phyloP scores from a whole-genome alignment of 805 yeast species.

The Spathaspora passalidarum region DNA sequence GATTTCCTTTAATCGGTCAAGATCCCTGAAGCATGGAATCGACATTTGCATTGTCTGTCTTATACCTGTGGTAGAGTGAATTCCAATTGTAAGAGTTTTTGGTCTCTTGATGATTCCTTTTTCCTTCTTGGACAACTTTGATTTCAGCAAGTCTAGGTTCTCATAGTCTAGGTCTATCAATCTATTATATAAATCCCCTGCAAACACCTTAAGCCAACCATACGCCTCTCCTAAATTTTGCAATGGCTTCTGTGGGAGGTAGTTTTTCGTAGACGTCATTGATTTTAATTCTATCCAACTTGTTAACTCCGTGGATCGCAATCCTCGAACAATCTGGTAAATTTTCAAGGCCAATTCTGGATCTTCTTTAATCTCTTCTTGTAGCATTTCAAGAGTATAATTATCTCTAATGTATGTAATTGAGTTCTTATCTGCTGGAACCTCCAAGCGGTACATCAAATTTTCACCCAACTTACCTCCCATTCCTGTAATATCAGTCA shows the following conservation, averaged over 20 bases:
- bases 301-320: slow-evolving; percentile 49
- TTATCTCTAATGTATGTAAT: slow-evolving; percentile 48
- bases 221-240: slow-evolving; percentile 51
- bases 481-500: slow-evolving; percentile 81
- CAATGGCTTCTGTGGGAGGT: slow-evolving; percentile 54
- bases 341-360: slow-evolving; percentile 53
- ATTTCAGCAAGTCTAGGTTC: slow-evolving; percentile 26
- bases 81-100: slow-evolving; percentile 46
- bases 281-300: slow-evolving; percentile 67
- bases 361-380: slow-evolving; percentile 32
- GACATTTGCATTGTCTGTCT: slow-evolving; percentile 42
- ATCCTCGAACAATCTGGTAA: slow-evolving; percentile 65
- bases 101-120: slow-evolving; percentile 45
- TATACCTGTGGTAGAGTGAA: slow-evolving; percentile 18
- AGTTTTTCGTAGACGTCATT: slow-evolving; percentile 87
- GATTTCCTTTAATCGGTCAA: slow-evolving; percentile 32
- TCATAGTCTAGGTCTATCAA: slow-evolving; percentile 76
- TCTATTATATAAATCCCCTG: slow-evolving; percentile 73
- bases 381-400: slow-evolving; percentile 29
- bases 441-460: slow-evolving; percentile 46
- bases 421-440: slow-evolving; percentile 47
- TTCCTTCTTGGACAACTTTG: slow-evolving; percentile 17
- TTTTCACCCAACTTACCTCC: slow-evolving; percentile 85
- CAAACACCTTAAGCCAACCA: slow-evolving; percentile 80
- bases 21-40: slow-evolving; percentile 31